Percentiles rank a stretch among this genome's conserved stretches.
Conservation (phyloP, 176 grass and related monocot species). For the Panicum miliaceum region DNA sequence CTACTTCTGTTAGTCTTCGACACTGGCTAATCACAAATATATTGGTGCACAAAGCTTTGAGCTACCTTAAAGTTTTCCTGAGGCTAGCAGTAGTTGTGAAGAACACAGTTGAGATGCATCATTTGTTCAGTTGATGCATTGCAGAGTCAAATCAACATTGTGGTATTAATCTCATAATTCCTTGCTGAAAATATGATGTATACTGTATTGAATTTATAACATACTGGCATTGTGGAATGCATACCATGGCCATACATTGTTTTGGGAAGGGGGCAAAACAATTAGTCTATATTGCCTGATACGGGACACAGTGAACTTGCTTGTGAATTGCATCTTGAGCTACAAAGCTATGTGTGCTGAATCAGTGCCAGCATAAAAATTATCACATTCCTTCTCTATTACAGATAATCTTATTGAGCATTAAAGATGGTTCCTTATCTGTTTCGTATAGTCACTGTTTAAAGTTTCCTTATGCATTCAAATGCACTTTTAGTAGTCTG, state of each 20-base stretch:
- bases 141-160: neutral
- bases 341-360: neutral
- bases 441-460: neutral
- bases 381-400: neutral
- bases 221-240: neutral
- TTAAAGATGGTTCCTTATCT: constrained; percentile 1
- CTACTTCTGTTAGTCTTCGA: neutral
- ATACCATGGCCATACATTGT: neutral
- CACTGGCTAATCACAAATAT: neutral
- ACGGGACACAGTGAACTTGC: too few species aligned
- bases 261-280: neutral
- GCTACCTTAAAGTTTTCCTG: neutral
- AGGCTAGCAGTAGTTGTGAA: neutral
- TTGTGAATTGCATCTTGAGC: neutral
- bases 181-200: neutral
- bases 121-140: neutral
- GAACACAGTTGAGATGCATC: neutral
- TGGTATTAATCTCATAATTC: neutral
- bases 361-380: neutral
- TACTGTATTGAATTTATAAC: neutral
- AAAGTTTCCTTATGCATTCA: constrained; percentile 12
- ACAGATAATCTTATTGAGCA: neutral
- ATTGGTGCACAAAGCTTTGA: neutral
- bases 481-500: neutral
- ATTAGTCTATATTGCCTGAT: neutral